A percentile compares a stretch with the other conserved stretches of the same genome.
Evolutionary conservation across 2,329 filamentous ascomycete species (phyloP).

Genomic region (Juglanconis sp.): DNA sequence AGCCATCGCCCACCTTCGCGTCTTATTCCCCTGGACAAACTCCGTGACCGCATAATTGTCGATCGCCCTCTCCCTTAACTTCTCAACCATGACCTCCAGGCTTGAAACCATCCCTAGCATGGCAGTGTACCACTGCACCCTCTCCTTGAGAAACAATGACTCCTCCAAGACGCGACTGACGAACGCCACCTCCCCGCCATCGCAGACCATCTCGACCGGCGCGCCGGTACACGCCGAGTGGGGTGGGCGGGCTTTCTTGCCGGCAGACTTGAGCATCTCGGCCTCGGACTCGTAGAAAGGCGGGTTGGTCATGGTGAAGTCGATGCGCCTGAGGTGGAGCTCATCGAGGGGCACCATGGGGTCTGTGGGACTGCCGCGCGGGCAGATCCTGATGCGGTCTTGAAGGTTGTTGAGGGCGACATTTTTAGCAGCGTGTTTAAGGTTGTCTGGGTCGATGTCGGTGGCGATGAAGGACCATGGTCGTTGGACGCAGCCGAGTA

Average conservation of each 20-base stretch:
- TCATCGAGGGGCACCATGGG: constrained; percentile 62
- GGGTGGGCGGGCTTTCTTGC: constrained; percentile 64
- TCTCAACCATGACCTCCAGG: constrained; percentile 59
- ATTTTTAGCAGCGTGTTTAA: constrained; percentile 65
- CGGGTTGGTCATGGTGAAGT: constrained; percentile 92
- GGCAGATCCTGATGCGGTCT: constrained; percentile 62
- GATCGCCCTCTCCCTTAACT: constrained; percentile 54
- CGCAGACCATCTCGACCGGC: constrained; percentile 78
- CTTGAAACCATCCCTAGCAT: constrained; percentile 84
- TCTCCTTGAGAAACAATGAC: constrained; percentile 35
- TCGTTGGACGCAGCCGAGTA: constrained; percentile 70
- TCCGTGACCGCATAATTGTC: constrained; percentile 80
- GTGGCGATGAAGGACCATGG: constrained; percentile 74
- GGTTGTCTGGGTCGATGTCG: constrained; percentile 72
- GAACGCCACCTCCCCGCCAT: constrained; percentile 77
- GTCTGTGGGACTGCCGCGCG: constrained; percentile 42
- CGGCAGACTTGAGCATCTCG: constrained; percentile 65
- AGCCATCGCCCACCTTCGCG: constrained; percentile 79
- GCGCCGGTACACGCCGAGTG: constrained; percentile 74
- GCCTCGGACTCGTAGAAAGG: constrained; percentile 80
- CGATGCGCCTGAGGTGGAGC: constrained; percentile 49
- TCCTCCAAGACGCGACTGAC: constrained; percentile 67
- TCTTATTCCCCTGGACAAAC: constrained; percentile 74
- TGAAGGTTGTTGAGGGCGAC: constrained; percentile 63
- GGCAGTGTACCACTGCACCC: constrained; percentile 82